Evolutionary conservation across 2,329 filamentous ascomycete genomes (phyloP), one percentile per base, ranked within the genome.

Genomic region (Fusarium sublunatum): DNA sequence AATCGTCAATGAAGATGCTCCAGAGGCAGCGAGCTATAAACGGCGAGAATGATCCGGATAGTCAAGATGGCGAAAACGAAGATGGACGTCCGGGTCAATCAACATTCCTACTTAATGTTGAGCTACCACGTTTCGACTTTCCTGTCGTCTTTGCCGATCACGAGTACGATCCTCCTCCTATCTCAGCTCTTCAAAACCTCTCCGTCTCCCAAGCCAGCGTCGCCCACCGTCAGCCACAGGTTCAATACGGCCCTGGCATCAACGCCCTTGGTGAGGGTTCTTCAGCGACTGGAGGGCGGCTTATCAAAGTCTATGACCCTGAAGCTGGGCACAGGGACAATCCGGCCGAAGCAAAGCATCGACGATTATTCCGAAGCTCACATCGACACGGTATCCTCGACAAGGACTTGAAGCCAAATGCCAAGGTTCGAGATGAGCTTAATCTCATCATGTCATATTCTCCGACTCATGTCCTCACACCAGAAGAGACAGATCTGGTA

Each of bases 91-190:
- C 77, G 4, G 78, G 77, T 1, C 74, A 78, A 3, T 83, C 83
- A 2, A 87, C 88, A 8, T 97, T 96, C 73, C 87, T 90, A 44
- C 85, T 99, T 15, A 93, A 96, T 71, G 84, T 99, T 44, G 95
- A 99, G 71, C 87, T 99, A 43, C 93, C 93, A 11, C 88, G 93
- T 10, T 99, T 97, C 74, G 95, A 99, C 72, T 96, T 97, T 68
- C 92, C 95, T 0, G 87, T 99, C 38, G 92, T 99, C 25, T 99
- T 96, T 79, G 91, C 92, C 28, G 95, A 99, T 74, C 88, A 95
- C 70, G 93, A 97, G 73, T 99, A 99, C 72, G 88, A 91, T 1
- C 86, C 92, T 2, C 92, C 93, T 1, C 91, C 92, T 1, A 84
- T 96, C 36, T 95, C 93, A 2, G 86, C 89, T 11, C 81, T 94